These are phyloP conservation scores for Gastrodia elata DNA, from an alignment of 106 monocot species.

Conservation along the genomic window DNA sequence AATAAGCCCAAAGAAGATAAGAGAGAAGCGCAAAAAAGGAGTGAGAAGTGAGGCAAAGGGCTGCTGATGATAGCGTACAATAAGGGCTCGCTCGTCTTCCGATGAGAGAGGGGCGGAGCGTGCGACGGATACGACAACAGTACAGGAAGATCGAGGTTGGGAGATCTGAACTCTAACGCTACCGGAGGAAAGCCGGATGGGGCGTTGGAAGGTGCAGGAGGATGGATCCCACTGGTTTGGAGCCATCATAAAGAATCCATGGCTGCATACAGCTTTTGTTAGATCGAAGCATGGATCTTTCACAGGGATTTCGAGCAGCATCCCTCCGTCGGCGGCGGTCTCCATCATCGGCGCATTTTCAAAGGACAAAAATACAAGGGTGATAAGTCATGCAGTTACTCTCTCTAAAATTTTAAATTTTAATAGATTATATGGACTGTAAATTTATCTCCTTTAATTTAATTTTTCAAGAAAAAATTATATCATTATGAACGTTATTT, in stretches of 20 bases:
- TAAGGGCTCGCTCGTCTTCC: constrained; percentile 28
- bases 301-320: constrained; percentile 19
- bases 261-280: constrained; percentile 71
- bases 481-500: too few relatives aligned
- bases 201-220: constrained; percentile 41
- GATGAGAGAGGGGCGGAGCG: constrained; percentile 20
- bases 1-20: not conserved
- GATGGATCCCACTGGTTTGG: constrained; percentile 70
- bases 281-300: constrained; percentile 41
- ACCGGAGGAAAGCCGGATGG: constrained; percentile 49
- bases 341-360: constrained; percentile 1
- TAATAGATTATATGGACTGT: too few relatives aligned
- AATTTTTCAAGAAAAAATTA: too few relatives aligned
- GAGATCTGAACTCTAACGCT: constrained; percentile 42
- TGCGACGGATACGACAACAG: constrained; percentile 38
- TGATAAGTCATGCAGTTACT: too few relatives aligned
- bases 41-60: too few relatives aligned
- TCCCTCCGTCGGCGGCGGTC: not conserved
- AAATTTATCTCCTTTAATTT: too few relatives aligned
- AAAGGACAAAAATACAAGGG: too few relatives aligned
- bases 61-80: constrained; percentile 21
- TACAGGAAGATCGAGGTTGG: constrained; percentile 15
- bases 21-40: not conserved
- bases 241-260: constrained; percentile 93
- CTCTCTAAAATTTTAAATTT: too few relatives aligned